Conservation (phyloP, 208 protist species). For the Trypanosoma mega region DNA sequence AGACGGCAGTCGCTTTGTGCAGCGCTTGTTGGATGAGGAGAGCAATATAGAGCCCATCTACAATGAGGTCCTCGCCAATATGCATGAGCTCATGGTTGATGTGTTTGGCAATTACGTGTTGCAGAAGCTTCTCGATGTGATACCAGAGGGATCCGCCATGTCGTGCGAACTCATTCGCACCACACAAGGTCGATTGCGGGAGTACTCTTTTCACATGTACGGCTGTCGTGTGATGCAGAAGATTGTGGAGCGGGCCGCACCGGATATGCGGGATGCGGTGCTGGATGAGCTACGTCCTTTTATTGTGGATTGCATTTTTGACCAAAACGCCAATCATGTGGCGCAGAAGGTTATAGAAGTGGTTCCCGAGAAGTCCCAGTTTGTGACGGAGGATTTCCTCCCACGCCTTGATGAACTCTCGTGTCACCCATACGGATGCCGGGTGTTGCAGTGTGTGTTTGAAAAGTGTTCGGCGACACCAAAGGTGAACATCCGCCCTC, state of each 20-base stretch:
- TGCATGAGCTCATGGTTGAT: conserved; percentile 89
- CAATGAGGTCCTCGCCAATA: conserved; percentile 78
- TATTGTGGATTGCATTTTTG: conserved; percentile 94
- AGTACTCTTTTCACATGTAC: conserved; percentile 93
- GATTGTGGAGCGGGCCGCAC: conserved; percentile 77
- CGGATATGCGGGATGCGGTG: conserved; percentile 35
- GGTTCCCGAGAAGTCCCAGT: conserved; percentile 77
- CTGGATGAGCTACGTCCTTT: conserved; percentile 90
- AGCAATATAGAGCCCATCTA: conserved; percentile 86
- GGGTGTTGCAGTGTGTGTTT: conserved; percentile 97
- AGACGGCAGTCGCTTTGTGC: conserved; percentile 96
- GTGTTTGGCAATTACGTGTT: conserved; percentile 99
- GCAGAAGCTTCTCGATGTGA: conserved; percentile 97
- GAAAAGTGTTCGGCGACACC: conserved; percentile 52
- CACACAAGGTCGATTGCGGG: conserved; percentile 84
- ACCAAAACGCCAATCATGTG: conserved; percentile 99
- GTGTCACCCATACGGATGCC: conserved; percentile 97
- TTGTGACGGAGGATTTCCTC: conserved; percentile 94
- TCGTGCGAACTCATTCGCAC: conserved; percentile 43
- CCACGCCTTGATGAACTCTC: conserved; percentile 87
- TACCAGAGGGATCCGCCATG: conserved; percentile 36
- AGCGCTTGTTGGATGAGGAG: conserved; percentile 93
- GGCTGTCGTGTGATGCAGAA: conserved; percentile 98
- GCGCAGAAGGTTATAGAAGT: conserved; percentile 98
- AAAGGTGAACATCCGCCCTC: conserved; percentile 50